Percentiles rank a stretch among this genome's conserved stretches.
Evolutionary conservation across 1,284 basidiomycete species (phyloP).

Genomic region (Leccinum cinnamomeum): DNA sequence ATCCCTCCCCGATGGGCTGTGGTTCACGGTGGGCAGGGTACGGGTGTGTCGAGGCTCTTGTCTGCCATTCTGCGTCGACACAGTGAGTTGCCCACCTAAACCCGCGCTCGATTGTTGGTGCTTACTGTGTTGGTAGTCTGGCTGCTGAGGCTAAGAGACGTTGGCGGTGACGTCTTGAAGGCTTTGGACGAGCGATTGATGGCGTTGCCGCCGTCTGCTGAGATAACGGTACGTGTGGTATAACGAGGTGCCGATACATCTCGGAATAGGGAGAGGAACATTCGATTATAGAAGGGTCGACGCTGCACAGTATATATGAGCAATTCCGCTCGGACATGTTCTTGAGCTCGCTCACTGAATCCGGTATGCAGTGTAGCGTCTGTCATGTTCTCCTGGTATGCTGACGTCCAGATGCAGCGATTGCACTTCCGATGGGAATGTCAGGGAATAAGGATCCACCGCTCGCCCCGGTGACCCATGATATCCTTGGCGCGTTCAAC

Average conservation of each 20-base stretch:
- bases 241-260: neutral
- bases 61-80: conserved; percentile 71
- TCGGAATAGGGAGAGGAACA: conserved; percentile 64
- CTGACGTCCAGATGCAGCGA: conserved; percentile 48
- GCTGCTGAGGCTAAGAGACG: conserved; percentile 65
- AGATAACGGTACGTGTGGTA: conserved; percentile 52
- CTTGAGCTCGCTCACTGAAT: conserved; percentile 83
- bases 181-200: conserved; percentile 58
- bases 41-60: conserved; percentile 66
- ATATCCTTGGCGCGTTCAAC: conserved; percentile 61
- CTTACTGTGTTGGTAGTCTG: conserved; percentile 54
- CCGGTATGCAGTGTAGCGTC: conserved; percentile 53
- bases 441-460: conserved; percentile 45
- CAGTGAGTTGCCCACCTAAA: conserved; percentile 48
- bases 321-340: conserved; percentile 84
- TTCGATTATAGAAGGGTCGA: conserved; percentile 70
- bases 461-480: conserved; percentile 49
- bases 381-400: neutral
- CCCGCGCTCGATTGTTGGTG: neutral
- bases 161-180: conserved; percentile 53
- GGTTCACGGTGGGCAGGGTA: conserved; percentile 44
- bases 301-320: conserved; percentile 71
- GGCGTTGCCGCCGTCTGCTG: conserved; percentile 54
- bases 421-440: conserved; percentile 82
- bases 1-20: conserved; percentile 23